Base-by-base conservation (phyloP, 2,329 filamentous ascomycete species). In the Pseudocercospora pini-densiflorae region DNA sequence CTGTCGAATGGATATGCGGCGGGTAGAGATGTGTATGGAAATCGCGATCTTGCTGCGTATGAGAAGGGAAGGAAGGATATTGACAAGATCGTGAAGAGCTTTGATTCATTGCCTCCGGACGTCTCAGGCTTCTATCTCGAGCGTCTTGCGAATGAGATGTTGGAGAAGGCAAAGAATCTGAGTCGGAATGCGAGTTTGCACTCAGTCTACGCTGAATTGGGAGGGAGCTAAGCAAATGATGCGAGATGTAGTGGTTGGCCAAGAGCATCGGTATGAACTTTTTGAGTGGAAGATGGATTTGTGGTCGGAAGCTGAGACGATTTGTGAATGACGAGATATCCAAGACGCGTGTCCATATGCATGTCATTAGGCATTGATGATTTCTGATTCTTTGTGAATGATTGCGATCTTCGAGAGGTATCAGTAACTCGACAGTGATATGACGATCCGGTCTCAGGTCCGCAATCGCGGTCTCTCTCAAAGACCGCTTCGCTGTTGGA, bases 1-100 rank as follows among this genome's bases (percentile, higher is more conserved):
- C 59, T 76, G 24, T 45, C 70, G n/a, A 81, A 88, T 2, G 29
- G 86, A 1, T 95, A 95, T 76, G 88, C 92, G 0, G 78, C 85
- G 0, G 93, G 93, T 0, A 86, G 89, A 70, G 93, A 97, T 76
- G 90, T 97, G 0, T 97, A 97, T 75, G 93, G 92, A 1, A 97
- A 97, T 75, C 85, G 92, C 45, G 94, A 97, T 78, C 78, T 97
- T 59, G 90, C 90, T 45, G 91, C 90, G 1, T 97, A 96, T 76
- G 92, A 97, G 76, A 93, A 91, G 73, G 92, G 91, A 0, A 85
- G 93, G 61, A 85, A 87, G 69, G 91, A 94, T 72, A 79, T 96
- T 5, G 84, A 86, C 53, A 89, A 87, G 71, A 89, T 97, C 27
- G 79, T 81, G 0, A 87, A 84, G 67, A 83, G 83, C 2, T 93